These are phyloP conservation scores for Protomyces inundatus DNA, from an alignment of 1,139 yeast genomes.

Conservation along the genomic window DNA sequence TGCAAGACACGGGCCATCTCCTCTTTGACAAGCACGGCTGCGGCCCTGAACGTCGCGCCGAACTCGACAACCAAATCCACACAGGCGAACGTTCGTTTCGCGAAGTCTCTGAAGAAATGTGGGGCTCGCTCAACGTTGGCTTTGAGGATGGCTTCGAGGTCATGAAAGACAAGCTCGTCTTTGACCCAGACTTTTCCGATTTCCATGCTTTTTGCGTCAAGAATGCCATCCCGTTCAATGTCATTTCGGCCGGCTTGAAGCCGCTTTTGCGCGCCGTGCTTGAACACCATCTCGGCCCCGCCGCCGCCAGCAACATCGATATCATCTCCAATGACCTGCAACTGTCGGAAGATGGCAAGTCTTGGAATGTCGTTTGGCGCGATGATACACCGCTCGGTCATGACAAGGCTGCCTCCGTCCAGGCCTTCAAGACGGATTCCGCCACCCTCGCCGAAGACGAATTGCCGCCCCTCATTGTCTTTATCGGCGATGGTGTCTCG, in stretches of 20 bases:
- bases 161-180: constrained; percentile 49
- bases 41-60: constrained; percentile 41
- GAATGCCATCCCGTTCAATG: constrained; percentile 54
- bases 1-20: constrained; percentile 47
- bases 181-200: constrained; percentile 56
- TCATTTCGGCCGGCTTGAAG: constrained; percentile 62
- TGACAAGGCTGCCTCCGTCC: constrained; percentile 58
- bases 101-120: constrained; percentile 45
- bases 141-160: constrained; percentile 53
- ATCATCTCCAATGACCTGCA: constrained; percentile 58
- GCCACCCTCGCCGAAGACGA: constrained; percentile 28
- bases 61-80: constrained; percentile 42
- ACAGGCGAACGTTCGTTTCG: constrained; percentile 41
- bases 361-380: constrained; percentile 57
- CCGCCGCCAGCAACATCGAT: constrained; percentile 49
- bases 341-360: constrained; percentile 43
- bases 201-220: constrained; percentile 53
- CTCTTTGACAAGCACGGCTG: constrained; percentile 46
- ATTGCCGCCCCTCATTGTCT: constrained; percentile 40
- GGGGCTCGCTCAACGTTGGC: constrained; percentile 45
- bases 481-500: constrained; percentile 47
- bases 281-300: constrained; percentile 54
- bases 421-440: constrained; percentile 31
- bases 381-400: constrained; percentile 63
- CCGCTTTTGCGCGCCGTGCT: constrained; percentile 59